Conservation (phyloP, 495 filamentous ascomycete genomes). For the Tuber indicum region DNA sequence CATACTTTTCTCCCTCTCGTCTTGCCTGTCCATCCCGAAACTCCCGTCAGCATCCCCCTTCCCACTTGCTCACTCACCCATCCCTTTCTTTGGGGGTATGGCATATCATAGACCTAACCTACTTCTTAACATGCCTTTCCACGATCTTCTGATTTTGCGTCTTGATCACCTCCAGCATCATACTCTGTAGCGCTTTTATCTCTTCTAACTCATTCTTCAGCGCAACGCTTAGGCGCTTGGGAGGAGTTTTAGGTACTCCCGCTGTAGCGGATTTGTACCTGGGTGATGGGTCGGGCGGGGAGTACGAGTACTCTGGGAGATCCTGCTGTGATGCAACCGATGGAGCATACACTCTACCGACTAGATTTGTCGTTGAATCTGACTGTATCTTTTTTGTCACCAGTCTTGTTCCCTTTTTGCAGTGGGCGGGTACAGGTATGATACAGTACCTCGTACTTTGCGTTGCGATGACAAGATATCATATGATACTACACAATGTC, state of each 20-base stretch:
- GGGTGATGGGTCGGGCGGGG: background rate
- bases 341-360: background rate
- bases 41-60: background rate
- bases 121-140: slow-evolving; percentile 14
- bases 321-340: background rate
- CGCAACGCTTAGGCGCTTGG: slow-evolving; percentile 12
- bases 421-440: background rate
- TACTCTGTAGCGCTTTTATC: slow-evolving; percentile 7
- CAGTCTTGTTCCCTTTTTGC: background rate
- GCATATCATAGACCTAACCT: background rate
- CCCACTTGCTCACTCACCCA: background rate
- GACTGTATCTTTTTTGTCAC: background rate
- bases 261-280: background rate
- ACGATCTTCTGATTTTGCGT: background rate
- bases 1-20: slow-evolving; percentile 16
- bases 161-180: slow-evolving; percentile 17
- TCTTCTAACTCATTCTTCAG: slow-evolving; percentile 16
- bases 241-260: slow-evolving; percentile 5
- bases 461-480: background rate
- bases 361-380: slow-evolving; percentile 8
- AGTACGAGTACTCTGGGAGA: slow-evolving; percentile 2
- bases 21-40: slow-evolving; percentile 6
- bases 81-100: background rate
- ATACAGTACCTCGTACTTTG: background rate
- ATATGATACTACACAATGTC: too few species aligned